Base-by-base conservation (phyloP, 345 rosid species). In the Isatis tinctoria region DNA sequence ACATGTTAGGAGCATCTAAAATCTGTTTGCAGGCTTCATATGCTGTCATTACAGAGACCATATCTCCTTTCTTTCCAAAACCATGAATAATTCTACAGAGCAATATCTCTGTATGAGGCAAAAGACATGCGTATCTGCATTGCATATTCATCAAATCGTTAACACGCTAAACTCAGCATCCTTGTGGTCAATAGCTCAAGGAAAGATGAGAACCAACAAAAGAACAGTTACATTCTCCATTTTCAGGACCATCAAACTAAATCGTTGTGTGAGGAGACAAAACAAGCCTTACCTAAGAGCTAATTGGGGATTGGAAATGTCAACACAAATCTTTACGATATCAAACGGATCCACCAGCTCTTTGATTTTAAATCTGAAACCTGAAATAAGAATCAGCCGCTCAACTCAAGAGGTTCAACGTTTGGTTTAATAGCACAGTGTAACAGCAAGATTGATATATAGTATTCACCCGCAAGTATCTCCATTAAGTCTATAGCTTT, bases 41-140 rank as follows among this genome's bases (percentile, higher is more conserved):
- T 28, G 87, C 86, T 44, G 72, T 74, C 84, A 91, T 73, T 60
- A 93, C 95, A 65, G 93, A 88, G 26, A 71, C 84, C 87, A 91
- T 72, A 63, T 91, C 91, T 65, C 86, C 78, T 74, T 77, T 87
- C 85, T 86, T 91, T 43, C 97, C 98, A 65, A 91, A 94, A 60
- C 87, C 92, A 9, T 52, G 80, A 58, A 91, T 81, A 72, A 91
- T 79, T 45, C 73, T 79, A 78, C 96, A 94, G 45, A 84, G 82
- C 70, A 90, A 41, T 72, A 87, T 81, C 40, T 87, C 85, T 54
- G 89, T 88, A 77, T 84, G 85, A 28, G 91, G 93, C 67, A 89
- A 79, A 47, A 85, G 80, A 76, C 82, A 65, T 5, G 90, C 94
- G 73, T 84, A 94, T 79, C 98, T 94, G 85, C 84, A 83, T 63